Evolutionary conservation across 192 early-diverging fungal genomes (phyloP).

Genomic region (Entomortierella parvispora): DNA sequence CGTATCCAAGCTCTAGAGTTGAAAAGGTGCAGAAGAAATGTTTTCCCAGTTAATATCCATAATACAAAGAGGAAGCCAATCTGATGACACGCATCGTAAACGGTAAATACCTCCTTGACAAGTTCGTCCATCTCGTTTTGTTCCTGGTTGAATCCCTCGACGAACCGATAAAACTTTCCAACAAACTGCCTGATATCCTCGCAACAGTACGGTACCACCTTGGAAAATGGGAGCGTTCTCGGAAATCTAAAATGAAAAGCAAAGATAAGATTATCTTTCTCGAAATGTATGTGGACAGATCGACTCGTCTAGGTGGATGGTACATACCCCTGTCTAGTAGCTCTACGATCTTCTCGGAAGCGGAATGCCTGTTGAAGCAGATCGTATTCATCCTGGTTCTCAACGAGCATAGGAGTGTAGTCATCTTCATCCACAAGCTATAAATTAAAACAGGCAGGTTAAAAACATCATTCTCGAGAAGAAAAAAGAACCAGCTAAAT

Average conservation of each 20-base stretch:
- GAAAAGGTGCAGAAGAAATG: no score
- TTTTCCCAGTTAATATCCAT: neutral
- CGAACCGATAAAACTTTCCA: constrained; percentile 83
- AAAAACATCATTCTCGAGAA: neutral
- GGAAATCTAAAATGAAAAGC: constrained; percentile 66
- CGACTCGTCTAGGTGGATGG: neutral
- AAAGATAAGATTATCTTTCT: constrained; percentile 1
- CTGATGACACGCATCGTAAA: neutral
- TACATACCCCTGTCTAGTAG: constrained; percentile 40
- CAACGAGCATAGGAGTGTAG: constrained; percentile 80
- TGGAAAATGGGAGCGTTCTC: constrained; percentile 80
- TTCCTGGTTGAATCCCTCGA: constrained; percentile 84
- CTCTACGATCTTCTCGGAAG: constrained; percentile 63
- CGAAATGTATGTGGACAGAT: neutral
- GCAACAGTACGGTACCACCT: constrained; percentile 80
- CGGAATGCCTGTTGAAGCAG: constrained; percentile 71
- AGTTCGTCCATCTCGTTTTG: constrained; percentile 91
- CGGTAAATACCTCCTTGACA: constrained; percentile 68
- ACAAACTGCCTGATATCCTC: constrained; percentile 77
- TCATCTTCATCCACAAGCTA: constrained; percentile 86
- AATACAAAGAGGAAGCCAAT: neutral
- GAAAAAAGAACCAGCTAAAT: no score
- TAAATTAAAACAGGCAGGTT: constrained; percentile 2
- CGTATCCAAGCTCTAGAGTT: constrained; percentile 67
- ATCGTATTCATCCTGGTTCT: constrained; percentile 70